Evolutionary conservation across 352 stramenopile species (phyloP).

Genomic region (Phytophthora hibernalis): DNA sequence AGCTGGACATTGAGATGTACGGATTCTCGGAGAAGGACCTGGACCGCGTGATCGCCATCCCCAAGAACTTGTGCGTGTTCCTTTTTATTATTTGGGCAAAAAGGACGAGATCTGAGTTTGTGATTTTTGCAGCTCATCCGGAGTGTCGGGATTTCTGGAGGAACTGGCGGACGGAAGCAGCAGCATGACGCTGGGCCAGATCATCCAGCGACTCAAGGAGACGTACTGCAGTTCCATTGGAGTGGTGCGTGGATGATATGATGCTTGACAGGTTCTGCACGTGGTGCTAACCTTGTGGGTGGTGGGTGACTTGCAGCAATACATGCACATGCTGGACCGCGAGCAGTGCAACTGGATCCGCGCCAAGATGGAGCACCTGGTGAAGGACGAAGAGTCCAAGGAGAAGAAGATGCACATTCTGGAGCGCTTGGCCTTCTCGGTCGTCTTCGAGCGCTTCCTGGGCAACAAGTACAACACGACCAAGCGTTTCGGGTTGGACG

Average conservation of each 20-base stretch:
- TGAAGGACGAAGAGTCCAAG: constrained; percentile 77
- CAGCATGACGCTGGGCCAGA: constrained; percentile 95
- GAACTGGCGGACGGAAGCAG: constrained; percentile 72
- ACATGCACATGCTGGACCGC: constrained; percentile 98
- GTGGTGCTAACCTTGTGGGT: background rate
- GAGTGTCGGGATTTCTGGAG: constrained; percentile 91
- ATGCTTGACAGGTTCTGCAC: background rate
- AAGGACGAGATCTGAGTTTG: background rate
- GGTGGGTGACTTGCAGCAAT: constrained; percentile 75
- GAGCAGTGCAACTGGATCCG: constrained; percentile 99
- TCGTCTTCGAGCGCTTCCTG: constrained; percentile 99
- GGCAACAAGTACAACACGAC: constrained; percentile 99
- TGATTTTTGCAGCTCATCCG: constrained; percentile 63
- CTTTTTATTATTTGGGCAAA: constrained; percentile 1
- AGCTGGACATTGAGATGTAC: constrained; percentile 94
- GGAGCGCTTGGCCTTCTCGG: constrained; percentile 96
- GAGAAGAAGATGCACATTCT: constrained; percentile 97
- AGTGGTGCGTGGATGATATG: constrained; percentile 66
- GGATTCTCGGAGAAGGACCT: constrained; percentile 92
- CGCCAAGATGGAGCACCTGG: constrained; percentile 82
- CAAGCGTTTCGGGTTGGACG: constrained; percentile 98
- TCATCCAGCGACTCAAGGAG: constrained; percentile 94
- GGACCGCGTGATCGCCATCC: constrained; percentile 88
- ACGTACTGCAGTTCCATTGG: constrained; percentile 98
- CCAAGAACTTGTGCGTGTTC: constrained; percentile 84